Evolutionary conservation across 2,329 filamentous ascomycete species (phyloP).

Genomic region (Fusarium sororula): DNA sequence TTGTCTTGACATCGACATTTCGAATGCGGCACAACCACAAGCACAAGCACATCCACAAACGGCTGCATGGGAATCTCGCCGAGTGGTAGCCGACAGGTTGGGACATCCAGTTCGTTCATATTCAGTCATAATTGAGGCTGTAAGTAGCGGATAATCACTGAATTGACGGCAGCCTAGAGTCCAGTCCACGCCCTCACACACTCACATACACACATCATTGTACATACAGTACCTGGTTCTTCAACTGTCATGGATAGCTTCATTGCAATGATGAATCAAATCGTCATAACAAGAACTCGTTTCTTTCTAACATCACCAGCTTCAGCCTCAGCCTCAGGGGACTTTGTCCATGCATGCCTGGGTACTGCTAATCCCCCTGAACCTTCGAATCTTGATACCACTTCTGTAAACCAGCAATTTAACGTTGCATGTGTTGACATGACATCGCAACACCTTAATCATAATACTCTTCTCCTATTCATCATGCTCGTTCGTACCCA

Average conservation of each 20-base stretch:
- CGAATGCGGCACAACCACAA: not conserved
- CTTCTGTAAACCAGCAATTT: not conserved
- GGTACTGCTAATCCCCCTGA: not conserved
- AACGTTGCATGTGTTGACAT: not conserved
- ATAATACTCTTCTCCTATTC: not conserved
- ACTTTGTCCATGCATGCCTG: constrained; percentile 8
- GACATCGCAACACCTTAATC: constrained; percentile 6
- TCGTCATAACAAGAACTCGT: not conserved
- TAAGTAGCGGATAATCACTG: constrained; percentile 15
- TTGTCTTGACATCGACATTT: not conserved
- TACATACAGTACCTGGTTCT: not conserved
- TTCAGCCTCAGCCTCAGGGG: constrained; percentile 11
- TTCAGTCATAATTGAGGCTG: constrained; percentile 12
- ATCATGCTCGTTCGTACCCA: not conserved
- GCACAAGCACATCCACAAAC: not conserved
- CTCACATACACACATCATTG: not conserved
- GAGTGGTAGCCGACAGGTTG: constrained; percentile 36
- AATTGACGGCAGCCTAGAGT: not conserved
- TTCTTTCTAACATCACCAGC: not conserved
- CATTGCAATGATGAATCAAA: not conserved
- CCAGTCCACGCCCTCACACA: not conserved
- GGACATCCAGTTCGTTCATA: not conserved
- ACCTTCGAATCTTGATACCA: constrained; percentile 19
- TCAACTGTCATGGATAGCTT: not conserved
- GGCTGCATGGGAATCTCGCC: constrained; percentile 34